phyloP scores from a whole-genome alignment of 805 yeast genomes.

The Wickerhamiella allomyrinae region DNA sequence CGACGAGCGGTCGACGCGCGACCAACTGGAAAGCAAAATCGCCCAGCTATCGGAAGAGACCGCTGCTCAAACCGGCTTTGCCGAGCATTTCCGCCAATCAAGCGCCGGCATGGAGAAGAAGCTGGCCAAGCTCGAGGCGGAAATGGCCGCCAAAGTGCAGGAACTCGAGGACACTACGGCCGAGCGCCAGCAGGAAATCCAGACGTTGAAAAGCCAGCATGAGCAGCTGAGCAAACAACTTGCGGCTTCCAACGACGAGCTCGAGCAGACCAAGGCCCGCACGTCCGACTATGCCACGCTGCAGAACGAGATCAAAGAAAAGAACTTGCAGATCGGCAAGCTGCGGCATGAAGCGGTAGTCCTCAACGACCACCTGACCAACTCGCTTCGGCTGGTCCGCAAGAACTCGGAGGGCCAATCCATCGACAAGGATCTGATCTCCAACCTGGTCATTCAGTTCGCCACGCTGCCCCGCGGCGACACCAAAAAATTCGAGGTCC shows the following conservation, averaged over 20 bases:
- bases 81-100: conserved; percentile 16
- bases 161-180: conserved; percentile 5
- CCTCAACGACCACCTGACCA: conserved; percentile 87
- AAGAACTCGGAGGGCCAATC: conserved; percentile 59
- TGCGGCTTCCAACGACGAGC: not conserved
- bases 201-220: conserved; percentile 7
- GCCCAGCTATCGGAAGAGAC: conserved; percentile 23
- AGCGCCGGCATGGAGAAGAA: conserved; percentile 13
- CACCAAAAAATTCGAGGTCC: conserved; percentile 84
- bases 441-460: conserved; percentile 75
- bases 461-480: conserved; percentile 84
- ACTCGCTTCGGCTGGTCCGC: conserved; percentile 73
- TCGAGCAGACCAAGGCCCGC: conserved; percentile 3
- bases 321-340: conserved; percentile 72
- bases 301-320: conserved; percentile 43
- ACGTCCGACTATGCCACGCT: conserved; percentile 16
- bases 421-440: conserved; percentile 77
- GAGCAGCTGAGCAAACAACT: conserved; percentile 1
- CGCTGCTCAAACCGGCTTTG: conserved; percentile 17
- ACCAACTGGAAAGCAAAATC: conserved; percentile 13
- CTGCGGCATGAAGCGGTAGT: conserved; percentile 89
- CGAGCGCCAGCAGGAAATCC: conserved; percentile 24
- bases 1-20: conserved; percentile 18
- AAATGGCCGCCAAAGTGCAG: conserved; percentile 9
- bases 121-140: conserved; percentile 25